These are phyloP conservation scores for Tolypocladium nubicola DNA, from an alignment of 2,329 filamentous ascomycete species.

Conservation along the genomic window DNA sequence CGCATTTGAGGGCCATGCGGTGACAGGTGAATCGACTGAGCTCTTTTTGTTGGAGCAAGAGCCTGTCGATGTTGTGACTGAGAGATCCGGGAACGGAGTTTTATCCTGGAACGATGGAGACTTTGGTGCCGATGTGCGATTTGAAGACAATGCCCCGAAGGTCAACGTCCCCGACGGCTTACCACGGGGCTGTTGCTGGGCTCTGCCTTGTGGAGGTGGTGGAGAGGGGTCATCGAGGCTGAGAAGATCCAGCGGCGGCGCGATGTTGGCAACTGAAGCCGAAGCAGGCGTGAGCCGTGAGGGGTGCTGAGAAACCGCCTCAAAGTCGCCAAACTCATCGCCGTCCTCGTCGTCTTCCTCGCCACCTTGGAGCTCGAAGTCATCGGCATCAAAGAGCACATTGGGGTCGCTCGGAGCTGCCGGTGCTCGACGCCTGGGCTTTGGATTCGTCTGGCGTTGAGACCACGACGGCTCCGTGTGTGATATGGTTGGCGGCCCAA, in stretches of 20 bases:
- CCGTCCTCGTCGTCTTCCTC: constrained; percentile 38
- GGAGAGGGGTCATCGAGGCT: constrained; percentile 23
- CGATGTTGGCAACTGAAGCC: constrained; percentile 8
- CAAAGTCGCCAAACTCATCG: constrained; percentile 52
- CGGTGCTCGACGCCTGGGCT: constrained; percentile 13
- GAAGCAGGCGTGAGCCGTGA: constrained; percentile 5
- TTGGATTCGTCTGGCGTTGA: constrained; percentile 1
- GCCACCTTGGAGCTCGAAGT: constrained; percentile 32
- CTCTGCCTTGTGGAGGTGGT: constrained; percentile 4
- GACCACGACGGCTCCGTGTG: constrained; percentile 2
- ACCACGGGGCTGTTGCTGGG: constrained; percentile 13
- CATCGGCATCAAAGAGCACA: constrained; percentile 57
- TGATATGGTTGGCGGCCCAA: constrained; percentile 10
- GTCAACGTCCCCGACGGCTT: constrained; percentile 19
- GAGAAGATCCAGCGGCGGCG: constrained; percentile 28
- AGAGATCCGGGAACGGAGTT: constrained; percentile 40
- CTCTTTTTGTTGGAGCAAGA: constrained; percentile 21
- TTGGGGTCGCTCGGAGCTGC: constrained; percentile 29
- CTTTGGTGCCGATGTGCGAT: constrained; percentile 36
- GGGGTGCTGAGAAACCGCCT: constrained; percentile 26
- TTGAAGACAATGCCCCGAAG: constrained; percentile 15
- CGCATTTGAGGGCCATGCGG: constrained; percentile 29
- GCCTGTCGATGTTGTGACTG: constrained; percentile 30
- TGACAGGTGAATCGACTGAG: constrained; percentile 27
- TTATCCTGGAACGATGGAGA: constrained; percentile 42